Evolutionary conservation across 73 alveolate species (phyloP), one percentile per base, ranked within the genome.

Genomic region (Paramecium primaurelia): DNA sequence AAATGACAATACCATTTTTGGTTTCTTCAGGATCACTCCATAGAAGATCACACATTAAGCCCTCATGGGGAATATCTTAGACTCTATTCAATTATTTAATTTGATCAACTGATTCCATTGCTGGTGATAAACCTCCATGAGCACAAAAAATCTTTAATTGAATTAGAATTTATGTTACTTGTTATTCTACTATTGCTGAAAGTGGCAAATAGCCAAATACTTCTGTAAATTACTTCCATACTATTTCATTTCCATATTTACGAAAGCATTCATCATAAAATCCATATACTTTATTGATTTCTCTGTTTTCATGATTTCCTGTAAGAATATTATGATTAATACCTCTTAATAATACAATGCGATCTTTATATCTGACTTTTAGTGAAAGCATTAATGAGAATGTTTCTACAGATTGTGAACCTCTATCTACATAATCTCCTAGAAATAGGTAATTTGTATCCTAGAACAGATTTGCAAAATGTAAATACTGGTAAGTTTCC

Each of bases 1-100:
- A 60, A 60, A 30, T 34, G 38, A 59, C 2, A 60, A 60, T 60
- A 60, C 83, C 97, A 44, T 77, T 71, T 44, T 83, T 88, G 8
- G 58, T 58, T 47, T 98, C 99, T 86, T 96, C 99, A 1, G 99
- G 99, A 32, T 95, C 98, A 36, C 99, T 93, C 98, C 99, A 95
- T 18, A 98, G 92, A 59, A 98, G 59, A 89, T 96, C 99, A 34
- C 99, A 96, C 97, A 95, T 97, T 16, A 98, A 97, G 20, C 99
- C 99, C 73, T 95, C 97, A 30, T 96, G 97, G 8, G 99, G 99
- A 68, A 96, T 96, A 86, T 96, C 97, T 47, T 86, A 92, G n/a
- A 85, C 86, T 36, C 96, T 80, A 80, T 93, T 86, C 47, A 93
- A 38, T 42, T 77, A 59, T 60, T 86, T 92, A 11, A 93, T 80